Conservation (phyloP, 768 basidiomycete genomes). For the Infundibulicybe gibba region DNA sequence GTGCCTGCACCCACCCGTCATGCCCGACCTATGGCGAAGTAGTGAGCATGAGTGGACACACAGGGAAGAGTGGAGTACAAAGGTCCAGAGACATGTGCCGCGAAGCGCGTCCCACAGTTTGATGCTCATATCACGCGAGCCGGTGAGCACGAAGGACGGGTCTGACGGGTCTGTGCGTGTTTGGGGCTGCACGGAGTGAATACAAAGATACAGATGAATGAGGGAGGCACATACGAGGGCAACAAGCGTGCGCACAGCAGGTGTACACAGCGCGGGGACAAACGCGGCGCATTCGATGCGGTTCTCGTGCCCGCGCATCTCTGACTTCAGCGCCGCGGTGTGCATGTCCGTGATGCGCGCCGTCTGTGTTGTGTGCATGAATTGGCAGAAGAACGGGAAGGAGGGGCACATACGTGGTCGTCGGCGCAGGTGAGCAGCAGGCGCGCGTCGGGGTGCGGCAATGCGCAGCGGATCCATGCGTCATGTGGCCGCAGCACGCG, state of each 20-base stretch:
- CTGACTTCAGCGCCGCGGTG: conserved; percentile 59
- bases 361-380: conserved; percentile 39
- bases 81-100: conserved; percentile 59
- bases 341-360: conserved; percentile 57
- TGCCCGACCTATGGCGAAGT: conserved; percentile 34
- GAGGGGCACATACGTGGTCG: conserved; percentile 51
- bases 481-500: conserved; percentile 59
- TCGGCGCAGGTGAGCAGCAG: conserved; percentile 59
- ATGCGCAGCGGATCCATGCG: conserved; percentile 59
- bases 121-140: conserved; percentile 71
- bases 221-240: conserved; percentile 29
- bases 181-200: too few species aligned
- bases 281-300: conserved; percentile 67
- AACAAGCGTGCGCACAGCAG: conserved; percentile 57
- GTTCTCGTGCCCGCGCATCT: conserved; percentile 71
- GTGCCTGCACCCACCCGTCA: conserved; percentile 69
- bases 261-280: conserved; percentile 54
- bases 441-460: conserved; percentile 50
- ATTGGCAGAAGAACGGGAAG: neutral
- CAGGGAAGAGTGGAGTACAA: conserved; percentile 31
- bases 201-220: neutral
- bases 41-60: conserved; percentile 4
- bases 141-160: conserved; percentile 56
- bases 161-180: conserved; percentile 5
- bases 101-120: conserved; percentile 68